These are phyloP conservation scores for Phlyctochytrium arcticum DNA, from an alignment of 192 early-diverging fungal species.

Conservation along the genomic window DNA sequence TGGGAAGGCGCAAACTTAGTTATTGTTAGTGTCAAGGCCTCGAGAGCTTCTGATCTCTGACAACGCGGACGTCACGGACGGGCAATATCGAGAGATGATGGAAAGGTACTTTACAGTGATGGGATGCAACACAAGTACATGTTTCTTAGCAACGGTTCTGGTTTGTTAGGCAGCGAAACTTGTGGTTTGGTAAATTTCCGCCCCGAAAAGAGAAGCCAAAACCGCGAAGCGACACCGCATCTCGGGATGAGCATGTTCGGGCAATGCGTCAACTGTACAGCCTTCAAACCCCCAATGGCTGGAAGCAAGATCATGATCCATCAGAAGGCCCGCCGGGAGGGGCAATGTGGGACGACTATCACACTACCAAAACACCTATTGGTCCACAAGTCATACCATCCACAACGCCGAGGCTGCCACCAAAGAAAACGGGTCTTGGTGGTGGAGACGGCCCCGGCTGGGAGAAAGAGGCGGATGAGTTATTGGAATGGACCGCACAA, in stretches of 20 bases:
- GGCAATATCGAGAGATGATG: constrained; percentile 32
- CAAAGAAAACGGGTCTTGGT: not conserved
- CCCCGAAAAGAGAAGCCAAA: constrained; percentile 4
- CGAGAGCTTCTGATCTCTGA: constrained; percentile 21
- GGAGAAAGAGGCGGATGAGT: constrained; percentile 39
- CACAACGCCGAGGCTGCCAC: no score
- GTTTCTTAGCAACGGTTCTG: not conserved
- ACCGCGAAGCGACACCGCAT: not conserved
- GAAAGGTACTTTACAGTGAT: no score
- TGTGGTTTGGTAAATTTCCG: constrained; percentile 37
- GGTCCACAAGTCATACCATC: no score
- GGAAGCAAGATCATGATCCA: not conserved
- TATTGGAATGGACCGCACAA: constrained; percentile 34
- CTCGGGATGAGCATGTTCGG: not conserved
- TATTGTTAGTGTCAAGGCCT: not conserved
- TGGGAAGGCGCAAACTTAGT: no score
- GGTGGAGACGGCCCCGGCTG: constrained; percentile 15
- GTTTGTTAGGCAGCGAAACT: constrained; percentile 18
- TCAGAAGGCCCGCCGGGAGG: not conserved
- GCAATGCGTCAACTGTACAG: constrained; percentile 10
- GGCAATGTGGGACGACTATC: no score
- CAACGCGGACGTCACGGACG: constrained; percentile 23
- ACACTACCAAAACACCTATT: no score
- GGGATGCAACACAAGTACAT: no score
- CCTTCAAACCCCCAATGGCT: not conserved